Percentiles rank a stretch among this genome's conserved stretches.
phyloP scores from a whole-genome alignment of 163 green algal species.

The Coccomyxa subellipsoidea region DNA sequence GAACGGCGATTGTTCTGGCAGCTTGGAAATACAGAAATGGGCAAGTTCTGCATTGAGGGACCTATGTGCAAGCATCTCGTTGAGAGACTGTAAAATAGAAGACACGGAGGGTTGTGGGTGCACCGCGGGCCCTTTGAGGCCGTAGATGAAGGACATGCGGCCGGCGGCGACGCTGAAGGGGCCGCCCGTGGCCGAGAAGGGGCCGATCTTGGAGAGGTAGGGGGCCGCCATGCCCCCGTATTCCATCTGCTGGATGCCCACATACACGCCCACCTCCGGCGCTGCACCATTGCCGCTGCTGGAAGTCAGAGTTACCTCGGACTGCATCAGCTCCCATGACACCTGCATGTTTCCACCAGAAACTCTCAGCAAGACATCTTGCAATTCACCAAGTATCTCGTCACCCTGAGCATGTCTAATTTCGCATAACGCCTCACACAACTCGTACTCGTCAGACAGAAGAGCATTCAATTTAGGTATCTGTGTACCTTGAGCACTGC shows the following conservation, averaged over 20 bases:
- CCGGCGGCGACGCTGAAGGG: constrained; percentile 53
- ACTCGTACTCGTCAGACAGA: too few species aligned
- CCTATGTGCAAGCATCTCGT: too few species aligned
- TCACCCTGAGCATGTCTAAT: too few species aligned
- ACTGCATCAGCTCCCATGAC: constrained; percentile 25
- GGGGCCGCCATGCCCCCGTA: constrained; percentile 43
- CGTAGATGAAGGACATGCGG: constrained; percentile 54
- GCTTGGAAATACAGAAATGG: too few species aligned
- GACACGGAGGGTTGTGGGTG: neutral
- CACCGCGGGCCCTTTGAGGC: constrained; percentile 46
- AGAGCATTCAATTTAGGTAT: too few species aligned
- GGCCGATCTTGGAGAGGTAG: constrained; percentile 23
- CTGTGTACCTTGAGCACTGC: too few species aligned
- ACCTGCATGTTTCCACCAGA: neutral
- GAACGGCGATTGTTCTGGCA: too few species aligned
- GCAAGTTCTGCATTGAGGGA: too few species aligned
- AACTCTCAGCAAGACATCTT: too few species aligned
- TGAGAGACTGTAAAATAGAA: too few species aligned
- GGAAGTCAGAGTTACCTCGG: neutral
- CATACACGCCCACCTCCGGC: constrained; percentile 28
- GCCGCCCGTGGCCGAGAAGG: constrained; percentile 55
- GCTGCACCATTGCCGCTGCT: neutral
- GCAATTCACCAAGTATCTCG: too few species aligned
- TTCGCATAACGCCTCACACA: too few species aligned
- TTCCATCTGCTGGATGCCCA: constrained; percentile 56